These are phyloP conservation scores for Ceratonia siliqua DNA, from an alignment of 306 rosid species.

Conservation along the genomic window DNA sequence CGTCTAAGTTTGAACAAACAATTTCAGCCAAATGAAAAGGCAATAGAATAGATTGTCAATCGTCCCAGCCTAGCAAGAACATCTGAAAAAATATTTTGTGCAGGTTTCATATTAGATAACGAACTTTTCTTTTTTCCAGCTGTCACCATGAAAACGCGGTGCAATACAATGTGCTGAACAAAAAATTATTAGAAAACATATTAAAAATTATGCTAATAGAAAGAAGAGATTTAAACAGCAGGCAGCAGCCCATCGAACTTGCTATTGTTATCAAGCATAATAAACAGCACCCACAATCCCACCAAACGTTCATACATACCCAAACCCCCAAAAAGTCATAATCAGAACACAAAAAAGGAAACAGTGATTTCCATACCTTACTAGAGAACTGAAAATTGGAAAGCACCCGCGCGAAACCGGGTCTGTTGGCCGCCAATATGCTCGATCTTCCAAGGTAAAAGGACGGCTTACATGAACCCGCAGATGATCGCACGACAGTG, in stretches of 20 bases:
- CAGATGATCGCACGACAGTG: constrained; percentile 48
- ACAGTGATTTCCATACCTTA: constrained; percentile 49
- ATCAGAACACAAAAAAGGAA: not conserved
- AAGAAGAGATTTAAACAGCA: not conserved
- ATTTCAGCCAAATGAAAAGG: not conserved
- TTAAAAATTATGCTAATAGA: not conserved
- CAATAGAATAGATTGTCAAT: not conserved
- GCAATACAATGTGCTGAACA: not conserved
- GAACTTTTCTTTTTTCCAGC: not conserved
- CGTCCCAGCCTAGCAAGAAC: constrained; percentile 3
- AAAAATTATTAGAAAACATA: not conserved
- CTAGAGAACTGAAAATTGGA: constrained; percentile 37
- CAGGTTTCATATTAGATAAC: constrained; percentile 5
- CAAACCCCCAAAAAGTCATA: not conserved
- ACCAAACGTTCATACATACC: not conserved
- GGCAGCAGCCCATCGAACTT: constrained; percentile 1
- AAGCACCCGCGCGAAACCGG: constrained; percentile 38
- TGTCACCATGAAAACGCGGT: not conserved
- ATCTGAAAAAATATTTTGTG: not conserved
- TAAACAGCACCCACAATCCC: not conserved
- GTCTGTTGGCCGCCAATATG: constrained; percentile 30
- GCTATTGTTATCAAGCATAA: not conserved
- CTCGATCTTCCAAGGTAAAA: constrained; percentile 39
- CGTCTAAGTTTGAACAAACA: not conserved
- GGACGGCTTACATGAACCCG: constrained; percentile 25